These are phyloP conservation scores for Erythrobasidium hasegawianum DNA, from an alignment of 1,284 basidiomycete genomes.

Conservation along the genomic window DNA sequence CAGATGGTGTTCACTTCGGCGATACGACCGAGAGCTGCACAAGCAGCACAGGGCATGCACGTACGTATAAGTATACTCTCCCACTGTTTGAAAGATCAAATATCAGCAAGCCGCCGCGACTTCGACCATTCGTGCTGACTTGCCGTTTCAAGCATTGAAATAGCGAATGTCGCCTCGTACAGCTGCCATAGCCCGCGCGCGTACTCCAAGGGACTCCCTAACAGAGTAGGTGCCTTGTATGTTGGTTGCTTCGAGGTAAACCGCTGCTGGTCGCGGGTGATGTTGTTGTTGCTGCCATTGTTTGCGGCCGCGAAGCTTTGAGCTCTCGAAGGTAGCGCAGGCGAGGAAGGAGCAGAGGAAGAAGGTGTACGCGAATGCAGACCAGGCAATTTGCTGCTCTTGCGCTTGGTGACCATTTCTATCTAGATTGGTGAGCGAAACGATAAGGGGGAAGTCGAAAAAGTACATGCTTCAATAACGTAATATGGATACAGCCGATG, in stretches of 20 bases:
- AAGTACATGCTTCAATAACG: too few species aligned
- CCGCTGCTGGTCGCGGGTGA: neutral
- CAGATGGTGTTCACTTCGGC: neutral
- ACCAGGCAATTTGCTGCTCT: neutral
- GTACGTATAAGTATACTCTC: constrained; percentile 29
- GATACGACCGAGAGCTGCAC: neutral
- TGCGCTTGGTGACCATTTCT: too few species aligned
- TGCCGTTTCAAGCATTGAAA: constrained; percentile 36
- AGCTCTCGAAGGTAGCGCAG: neutral
- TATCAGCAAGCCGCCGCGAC: neutral
- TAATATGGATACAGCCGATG: too few species aligned
- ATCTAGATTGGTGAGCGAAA: too few species aligned
- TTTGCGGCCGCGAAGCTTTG: neutral
- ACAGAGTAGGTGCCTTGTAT: constrained; percentile 10
- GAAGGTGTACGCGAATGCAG: neutral
- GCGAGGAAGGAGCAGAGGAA: neutral
- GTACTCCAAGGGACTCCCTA: constrained; percentile 10
- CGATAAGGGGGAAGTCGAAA: too few species aligned
- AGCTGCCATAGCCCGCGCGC: constrained; percentile 17
- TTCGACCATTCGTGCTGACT: neutral
- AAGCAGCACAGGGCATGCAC: neutral
- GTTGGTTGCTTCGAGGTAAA: neutral
- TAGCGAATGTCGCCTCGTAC: constrained; percentile 35
- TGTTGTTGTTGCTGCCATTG: neutral
- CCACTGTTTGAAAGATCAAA: constrained; percentile 1